These are phyloP conservation scores for Aspergillus bombycis DNA, from an alignment of 2,329 filamentous ascomycete genomes.

Conservation along the genomic window DNA sequence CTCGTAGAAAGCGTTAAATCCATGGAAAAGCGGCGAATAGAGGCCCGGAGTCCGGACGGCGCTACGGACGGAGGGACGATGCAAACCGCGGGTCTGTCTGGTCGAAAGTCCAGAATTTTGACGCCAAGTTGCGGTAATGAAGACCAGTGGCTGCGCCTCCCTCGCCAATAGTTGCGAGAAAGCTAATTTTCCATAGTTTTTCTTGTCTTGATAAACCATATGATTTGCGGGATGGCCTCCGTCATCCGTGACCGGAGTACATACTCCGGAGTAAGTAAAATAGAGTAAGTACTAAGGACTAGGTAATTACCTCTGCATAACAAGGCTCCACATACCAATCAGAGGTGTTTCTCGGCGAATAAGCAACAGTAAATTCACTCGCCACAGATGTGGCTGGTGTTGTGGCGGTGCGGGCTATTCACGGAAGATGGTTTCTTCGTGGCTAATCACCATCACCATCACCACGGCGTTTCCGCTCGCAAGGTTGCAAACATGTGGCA, in stretches of 20 bases:
- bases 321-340: background rate
- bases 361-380: background rate
- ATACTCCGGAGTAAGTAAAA: background rate
- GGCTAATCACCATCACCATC: background rate
- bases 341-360: background rate
- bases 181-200: slow-evolving; percentile 5
- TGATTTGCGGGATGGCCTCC: background rate
- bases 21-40: background rate
- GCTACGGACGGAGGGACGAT: background rate
- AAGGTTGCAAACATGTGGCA: background rate
- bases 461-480: background rate
- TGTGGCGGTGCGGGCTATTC: slow-evolving; percentile 1
- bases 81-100: background rate
- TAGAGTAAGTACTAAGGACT: background rate
- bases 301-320: background rate
- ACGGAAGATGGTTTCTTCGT: background rate
- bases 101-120: slow-evolving; percentile 7
- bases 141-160: slow-evolving; percentile 13
- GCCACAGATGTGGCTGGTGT: background rate
- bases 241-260: background rate
- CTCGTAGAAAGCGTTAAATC: slow-evolving; percentile 2
- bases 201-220: background rate
- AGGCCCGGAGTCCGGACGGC: background rate
- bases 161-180: slow-evolving; percentile 9
- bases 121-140: slow-evolving; percentile 8